These are phyloP conservation scores for Diaporthe capsici DNA, from an alignment of 2,329 filamentous ascomycete genomes.

Conservation along the genomic window DNA sequence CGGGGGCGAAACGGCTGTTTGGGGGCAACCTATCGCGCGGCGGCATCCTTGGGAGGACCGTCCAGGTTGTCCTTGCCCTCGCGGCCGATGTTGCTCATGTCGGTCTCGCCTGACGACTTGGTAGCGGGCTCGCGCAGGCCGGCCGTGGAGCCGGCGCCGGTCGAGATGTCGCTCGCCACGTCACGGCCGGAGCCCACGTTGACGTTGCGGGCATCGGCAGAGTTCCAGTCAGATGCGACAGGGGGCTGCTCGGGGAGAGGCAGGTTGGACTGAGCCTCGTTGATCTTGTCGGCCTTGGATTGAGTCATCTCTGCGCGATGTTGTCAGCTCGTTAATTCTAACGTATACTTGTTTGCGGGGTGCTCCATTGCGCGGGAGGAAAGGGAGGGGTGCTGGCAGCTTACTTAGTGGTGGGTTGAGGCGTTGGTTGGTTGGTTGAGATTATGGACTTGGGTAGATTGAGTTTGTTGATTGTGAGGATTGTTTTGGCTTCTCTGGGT, in stretches of 20 bases:
- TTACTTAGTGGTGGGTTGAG: constrained; percentile 32
- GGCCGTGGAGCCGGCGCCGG: constrained; percentile 60
- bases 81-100: constrained; percentile 73
- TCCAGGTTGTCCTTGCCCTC: constrained; percentile 72
- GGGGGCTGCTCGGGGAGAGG: constrained; percentile 85
- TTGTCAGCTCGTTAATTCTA: neutral
- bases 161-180: constrained; percentile 66
- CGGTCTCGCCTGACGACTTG: constrained; percentile 62
- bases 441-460: neutral
- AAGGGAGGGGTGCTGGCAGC: neutral
- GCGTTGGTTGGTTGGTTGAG: neutral
- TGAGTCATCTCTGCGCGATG: constrained; percentile 52
- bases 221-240: constrained; percentile 83
- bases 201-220: constrained; percentile 75
- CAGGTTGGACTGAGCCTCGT: constrained; percentile 78
- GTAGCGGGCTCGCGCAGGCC: constrained; percentile 73
- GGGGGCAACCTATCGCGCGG: constrained; percentile 55
- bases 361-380: neutral
- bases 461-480: neutral
- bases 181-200: constrained; percentile 77
- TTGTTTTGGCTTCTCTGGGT: neutral
- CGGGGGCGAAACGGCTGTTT: neutral
- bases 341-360: neutral
- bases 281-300: constrained; percentile 76
- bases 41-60: constrained; percentile 72